These are phyloP conservation scores for Solanum sejunctum DNA, from an alignment of 257 asterid species.

Conservation along the genomic window DNA sequence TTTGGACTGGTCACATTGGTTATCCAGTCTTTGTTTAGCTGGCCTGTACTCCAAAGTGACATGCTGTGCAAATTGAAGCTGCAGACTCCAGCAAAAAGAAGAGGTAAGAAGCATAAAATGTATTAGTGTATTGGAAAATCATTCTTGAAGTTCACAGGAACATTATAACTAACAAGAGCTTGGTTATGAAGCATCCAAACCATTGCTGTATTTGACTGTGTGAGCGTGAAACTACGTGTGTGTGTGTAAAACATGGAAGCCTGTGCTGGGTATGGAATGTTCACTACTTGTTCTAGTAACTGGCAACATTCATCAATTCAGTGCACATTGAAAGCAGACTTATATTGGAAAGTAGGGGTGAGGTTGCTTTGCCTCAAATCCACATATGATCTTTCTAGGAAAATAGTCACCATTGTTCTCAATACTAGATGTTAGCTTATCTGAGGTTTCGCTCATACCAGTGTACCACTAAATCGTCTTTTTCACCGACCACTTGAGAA, in stretches of 20 bases:
- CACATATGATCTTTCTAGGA: background rate
- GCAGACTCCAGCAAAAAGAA: conserved; percentile 2
- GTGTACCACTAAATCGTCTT: background rate
- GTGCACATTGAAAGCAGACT: background rate
- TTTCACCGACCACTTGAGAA: background rate
- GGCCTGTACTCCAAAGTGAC: conserved; percentile 26
- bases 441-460: background rate
- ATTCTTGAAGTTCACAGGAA: background rate
- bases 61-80: conserved; percentile 48
- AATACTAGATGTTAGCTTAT: background rate
- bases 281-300: background rate
- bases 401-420: background rate
- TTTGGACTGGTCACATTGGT: conserved; percentile 1
- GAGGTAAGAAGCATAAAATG: background rate
- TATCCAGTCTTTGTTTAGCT: conserved; percentile 3
- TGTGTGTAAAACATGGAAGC: background rate
- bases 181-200: background rate
- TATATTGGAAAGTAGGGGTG: background rate
- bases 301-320: background rate
- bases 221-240: background rate
- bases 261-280: background rate
- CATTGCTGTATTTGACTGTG: background rate
- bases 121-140: background rate
- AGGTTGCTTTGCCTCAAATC: background rate
- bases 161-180: background rate